A percentile compares a stretch with the other conserved stretches of the same genome.
Evolutionary conservation across 352 stramenopile species (phyloP).

Genomic region (Phytopythium kandeliae): DNA sequence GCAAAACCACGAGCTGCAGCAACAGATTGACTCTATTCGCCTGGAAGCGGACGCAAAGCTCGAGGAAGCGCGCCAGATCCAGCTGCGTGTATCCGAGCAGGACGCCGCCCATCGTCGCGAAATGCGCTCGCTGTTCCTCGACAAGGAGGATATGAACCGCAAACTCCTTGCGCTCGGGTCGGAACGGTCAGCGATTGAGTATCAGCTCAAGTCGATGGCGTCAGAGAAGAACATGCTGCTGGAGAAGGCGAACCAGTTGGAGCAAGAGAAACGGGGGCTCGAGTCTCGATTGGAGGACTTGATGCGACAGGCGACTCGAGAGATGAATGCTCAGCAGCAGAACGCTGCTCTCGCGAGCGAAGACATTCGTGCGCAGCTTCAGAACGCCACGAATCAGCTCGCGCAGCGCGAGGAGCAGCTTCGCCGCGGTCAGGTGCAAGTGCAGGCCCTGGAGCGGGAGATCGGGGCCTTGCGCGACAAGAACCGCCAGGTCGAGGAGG

Average conservation of each 20-base stretch:
- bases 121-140: constrained; percentile 38
- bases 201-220: constrained; percentile 27
- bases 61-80: constrained; percentile 35
- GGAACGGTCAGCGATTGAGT: constrained; percentile 48
- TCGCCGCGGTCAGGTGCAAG: constrained; percentile 33
- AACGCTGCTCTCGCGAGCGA: constrained; percentile 32
- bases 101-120: constrained; percentile 42
- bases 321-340: constrained; percentile 43
- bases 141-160: constrained; percentile 61
- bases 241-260: constrained; percentile 28
- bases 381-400: constrained; percentile 30
- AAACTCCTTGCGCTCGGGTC: constrained; percentile 34
- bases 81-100: constrained; percentile 37
- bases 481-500: constrained; percentile 25
- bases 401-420: constrained; percentile 42
- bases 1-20: constrained; percentile 40
- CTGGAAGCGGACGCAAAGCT: constrained; percentile 37
- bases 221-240: constrained; percentile 27
- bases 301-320: constrained; percentile 39
- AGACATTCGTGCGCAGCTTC: constrained; percentile 34
- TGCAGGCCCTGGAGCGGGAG: constrained; percentile 23
- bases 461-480: constrained; percentile 26
- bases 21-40: constrained; percentile 36
- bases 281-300: constrained; percentile 46
- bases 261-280: constrained; percentile 45